Evolutionary conservation across 345 rosid species (phyloP).

Genomic region (Bruguiera sexangula): DNA sequence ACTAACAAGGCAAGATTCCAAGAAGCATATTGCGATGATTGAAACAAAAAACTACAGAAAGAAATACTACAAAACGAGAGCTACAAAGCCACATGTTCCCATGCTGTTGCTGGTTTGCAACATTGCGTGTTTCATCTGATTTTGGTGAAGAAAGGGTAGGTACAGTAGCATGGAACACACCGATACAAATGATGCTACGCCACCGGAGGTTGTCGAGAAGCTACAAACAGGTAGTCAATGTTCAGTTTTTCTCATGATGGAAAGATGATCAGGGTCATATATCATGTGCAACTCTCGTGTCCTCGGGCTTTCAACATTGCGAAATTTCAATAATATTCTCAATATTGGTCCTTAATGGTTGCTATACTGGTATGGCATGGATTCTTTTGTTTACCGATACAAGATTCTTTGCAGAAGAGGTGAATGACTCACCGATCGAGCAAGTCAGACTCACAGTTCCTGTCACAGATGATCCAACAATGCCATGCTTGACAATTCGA

Average conservation of each 20-base stretch:
- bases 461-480: slow-evolving; percentile 39
- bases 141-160: not conserved
- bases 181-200: no score
- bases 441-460: slow-evolving; percentile 47
- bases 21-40: not conserved
- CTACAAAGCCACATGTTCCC: not conserved
- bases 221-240: no score
- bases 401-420: slow-evolving; percentile 27
- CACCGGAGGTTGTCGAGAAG: no score
- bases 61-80: not conserved
- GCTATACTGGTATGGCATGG: no score
- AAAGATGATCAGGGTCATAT: no score
- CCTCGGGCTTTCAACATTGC: no score
- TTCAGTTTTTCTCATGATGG: no score
- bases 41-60: not conserved
- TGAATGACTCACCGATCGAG: slow-evolving; percentile 45
- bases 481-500: slow-evolving; percentile 48
- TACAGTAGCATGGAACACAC: not conserved
- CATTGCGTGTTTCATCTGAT: not conserved
- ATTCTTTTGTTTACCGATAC: not conserved
- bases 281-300: no score
- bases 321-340: no score
- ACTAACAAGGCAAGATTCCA: not conserved
- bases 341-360: no score
- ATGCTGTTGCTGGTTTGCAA: no score